Percentiles rank a stretch among this genome's conserved stretches.
phyloP scores from a whole-genome alignment of 2,329 filamentous ascomycete genomes.

The Alternaria rosae region DNA sequence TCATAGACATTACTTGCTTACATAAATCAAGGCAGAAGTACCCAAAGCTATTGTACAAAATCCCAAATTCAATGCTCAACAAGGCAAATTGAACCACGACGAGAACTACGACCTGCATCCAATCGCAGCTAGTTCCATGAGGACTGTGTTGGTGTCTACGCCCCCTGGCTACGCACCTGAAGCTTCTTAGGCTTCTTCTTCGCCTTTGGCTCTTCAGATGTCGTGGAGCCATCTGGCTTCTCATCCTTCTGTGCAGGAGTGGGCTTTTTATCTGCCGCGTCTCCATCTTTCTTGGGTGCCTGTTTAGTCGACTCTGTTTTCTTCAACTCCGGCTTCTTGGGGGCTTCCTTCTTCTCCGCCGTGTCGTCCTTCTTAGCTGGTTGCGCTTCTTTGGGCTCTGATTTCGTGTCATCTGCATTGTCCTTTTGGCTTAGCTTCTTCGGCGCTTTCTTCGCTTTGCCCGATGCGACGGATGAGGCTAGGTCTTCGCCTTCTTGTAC shows the following conservation, averaged over 20 bases:
- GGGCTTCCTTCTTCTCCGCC: slow-evolving; percentile 6
- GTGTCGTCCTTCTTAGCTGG: slow-evolving; percentile 4
- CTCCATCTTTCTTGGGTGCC: slow-evolving; percentile 14
- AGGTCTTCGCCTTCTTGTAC: slow-evolving; percentile 33
- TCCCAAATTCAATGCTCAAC: not conserved
- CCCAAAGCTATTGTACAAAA: not conserved
- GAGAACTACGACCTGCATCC: not conserved
- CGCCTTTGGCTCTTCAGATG: slow-evolving; percentile 24
- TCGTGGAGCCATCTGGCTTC: not conserved
- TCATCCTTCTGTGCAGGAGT: slow-evolving; percentile 6
- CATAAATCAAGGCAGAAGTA: not conserved
- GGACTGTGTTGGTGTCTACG: slow-evolving; percentile 17
- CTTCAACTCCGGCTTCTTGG: not conserved
- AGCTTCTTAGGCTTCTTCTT: slow-evolving; percentile 52
- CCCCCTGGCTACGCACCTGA: slow-evolving; percentile 33
- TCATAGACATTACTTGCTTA: not conserved
- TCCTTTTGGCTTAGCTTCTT: slow-evolving; percentile 26
- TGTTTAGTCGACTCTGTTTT: not conserved
- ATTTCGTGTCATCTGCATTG: slow-evolving; percentile 19
- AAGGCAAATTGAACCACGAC: not conserved
- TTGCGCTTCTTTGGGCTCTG: slow-evolving; percentile 17
- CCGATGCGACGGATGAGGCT: slow-evolving; percentile 21
- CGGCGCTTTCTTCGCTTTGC: slow-evolving; percentile 25
- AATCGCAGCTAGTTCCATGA: not conserved
- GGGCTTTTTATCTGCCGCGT: slow-evolving; percentile 4